Conservation (phyloP, 2,329 filamentous ascomycete genomes). For the Macrophomina phaseolina region DNA sequence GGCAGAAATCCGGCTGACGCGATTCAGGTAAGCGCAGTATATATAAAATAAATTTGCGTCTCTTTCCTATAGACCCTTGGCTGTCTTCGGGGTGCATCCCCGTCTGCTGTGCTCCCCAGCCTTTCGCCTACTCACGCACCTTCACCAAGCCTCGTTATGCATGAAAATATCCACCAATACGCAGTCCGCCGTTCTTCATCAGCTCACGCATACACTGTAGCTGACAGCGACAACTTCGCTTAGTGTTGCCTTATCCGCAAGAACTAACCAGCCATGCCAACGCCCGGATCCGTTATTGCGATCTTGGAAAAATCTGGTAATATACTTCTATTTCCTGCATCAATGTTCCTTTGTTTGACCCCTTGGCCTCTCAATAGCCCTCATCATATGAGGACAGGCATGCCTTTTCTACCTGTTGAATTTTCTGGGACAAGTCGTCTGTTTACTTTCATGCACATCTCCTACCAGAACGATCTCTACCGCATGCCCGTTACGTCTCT, state of each 20-base stretch:
- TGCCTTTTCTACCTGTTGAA: too few species aligned
- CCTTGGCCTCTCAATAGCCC: too few species aligned
- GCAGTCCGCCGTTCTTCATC: constrained; percentile 1
- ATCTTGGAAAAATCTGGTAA: too few species aligned
- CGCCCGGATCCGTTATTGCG: neutral
- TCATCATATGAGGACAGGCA: too few species aligned
- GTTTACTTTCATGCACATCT: too few species aligned
- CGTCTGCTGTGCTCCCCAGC: constrained; percentile 11
- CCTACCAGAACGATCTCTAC: too few species aligned
- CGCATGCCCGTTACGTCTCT: too few species aligned
- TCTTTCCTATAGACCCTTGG: neutral
- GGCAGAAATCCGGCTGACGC: too few species aligned
- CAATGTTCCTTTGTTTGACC: too few species aligned
- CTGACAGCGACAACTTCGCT: neutral
- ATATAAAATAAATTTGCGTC: neutral
- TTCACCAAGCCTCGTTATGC: neutral
- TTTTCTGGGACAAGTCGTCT: too few species aligned
- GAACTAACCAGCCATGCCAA: neutral
- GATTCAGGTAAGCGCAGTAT: neutral
- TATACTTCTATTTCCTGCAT: too few species aligned
- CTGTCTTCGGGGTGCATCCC: neutral
- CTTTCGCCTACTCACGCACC: neutral
- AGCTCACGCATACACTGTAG: neutral
- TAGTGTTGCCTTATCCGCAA: neutral
- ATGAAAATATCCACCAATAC: neutral